phyloP scores from a whole-genome alignment of 2,329 filamentous ascomycete species.

The Dactylellina sp. region DNA sequence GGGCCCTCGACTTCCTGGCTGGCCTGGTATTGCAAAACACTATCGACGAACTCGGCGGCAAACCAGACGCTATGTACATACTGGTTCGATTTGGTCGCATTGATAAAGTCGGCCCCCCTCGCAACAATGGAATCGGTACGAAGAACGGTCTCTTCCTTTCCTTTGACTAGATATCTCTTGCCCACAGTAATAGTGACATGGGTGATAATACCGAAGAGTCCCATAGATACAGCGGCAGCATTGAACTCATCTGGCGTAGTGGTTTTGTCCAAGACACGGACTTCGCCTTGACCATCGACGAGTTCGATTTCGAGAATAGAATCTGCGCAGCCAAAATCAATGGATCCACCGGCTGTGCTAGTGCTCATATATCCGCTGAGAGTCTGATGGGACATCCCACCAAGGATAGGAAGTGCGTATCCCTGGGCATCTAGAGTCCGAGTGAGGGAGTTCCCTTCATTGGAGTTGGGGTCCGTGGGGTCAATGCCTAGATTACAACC shows the following conservation, averaged over 20 bases:
- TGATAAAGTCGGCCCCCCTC: background rate
- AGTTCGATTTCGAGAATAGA: slow-evolving; percentile 8
- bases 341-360: slow-evolving; percentile 10
- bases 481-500: slow-evolving; percentile 10
- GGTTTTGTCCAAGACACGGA: slow-evolving; percentile 1
- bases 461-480: slow-evolving; percentile 5
- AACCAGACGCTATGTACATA: slow-evolving; percentile 16
- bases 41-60: slow-evolving; percentile 10
- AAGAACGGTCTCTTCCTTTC: slow-evolving; percentile 7
- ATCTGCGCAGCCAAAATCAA: slow-evolving; percentile 9
- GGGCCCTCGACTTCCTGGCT: background rate
- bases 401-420: slow-evolving; percentile 14
- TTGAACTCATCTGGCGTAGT: slow-evolving; percentile 7
- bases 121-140: slow-evolving; percentile 1
- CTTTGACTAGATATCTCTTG: slow-evolving; percentile 10
- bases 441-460: slow-evolving; percentile 8
- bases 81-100: background rate
- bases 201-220: slow-evolving; percentile 10
- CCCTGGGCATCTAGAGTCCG: slow-evolving; percentile 3
- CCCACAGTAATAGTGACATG: slow-evolving; percentile 11
- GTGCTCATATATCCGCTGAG: slow-evolving; percentile 16
- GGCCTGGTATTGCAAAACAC: slow-evolving; percentile 5
- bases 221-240: slow-evolving; percentile 11
- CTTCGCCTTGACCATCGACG: slow-evolving; percentile 1
- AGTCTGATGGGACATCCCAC: slow-evolving; percentile 12